Percentiles rank a stretch among this genome's conserved stretches.
These are phyloP conservation scores for Colletotrichum trifolii DNA, from an alignment of 2,329 filamentous ascomycete species.

Conservation along the genomic window DNA sequence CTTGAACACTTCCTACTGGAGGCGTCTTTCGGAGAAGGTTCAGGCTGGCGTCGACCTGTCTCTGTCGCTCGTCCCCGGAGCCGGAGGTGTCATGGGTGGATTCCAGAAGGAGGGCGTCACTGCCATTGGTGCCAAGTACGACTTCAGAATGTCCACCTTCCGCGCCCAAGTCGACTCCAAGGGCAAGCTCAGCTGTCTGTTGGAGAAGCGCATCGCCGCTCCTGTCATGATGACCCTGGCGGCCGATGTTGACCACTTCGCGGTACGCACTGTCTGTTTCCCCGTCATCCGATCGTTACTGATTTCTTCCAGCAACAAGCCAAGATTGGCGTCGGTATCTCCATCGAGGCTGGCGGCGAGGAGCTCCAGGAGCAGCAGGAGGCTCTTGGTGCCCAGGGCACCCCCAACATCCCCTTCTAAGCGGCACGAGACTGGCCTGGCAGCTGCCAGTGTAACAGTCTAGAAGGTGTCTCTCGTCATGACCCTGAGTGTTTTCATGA, in stretches of 20 bases:
- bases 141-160: slow-evolving; percentile 96
- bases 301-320: slow-evolving; percentile 78
- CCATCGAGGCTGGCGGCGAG: slow-evolving; percentile 86
- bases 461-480: too few species aligned
- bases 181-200: slow-evolving; percentile 89
- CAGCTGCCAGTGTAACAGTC: slow-evolving; percentile 3
- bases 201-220: slow-evolving; percentile 96
- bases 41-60: slow-evolving; percentile 97
- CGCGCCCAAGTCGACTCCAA: slow-evolving; percentile 95
- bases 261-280: slow-evolving; percentile 69
- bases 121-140: slow-evolving; percentile 95
- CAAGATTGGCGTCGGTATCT: slow-evolving; percentile 94
- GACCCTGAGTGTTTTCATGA: too few species aligned
- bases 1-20: slow-evolving; percentile 94
- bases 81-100: slow-evolving; percentile 79
- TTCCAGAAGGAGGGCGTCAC: slow-evolving; percentile 88
- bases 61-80: slow-evolving; percentile 78
- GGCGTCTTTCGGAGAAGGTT: slow-evolving; percentile 90
- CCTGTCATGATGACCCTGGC: slow-evolving; percentile 95
- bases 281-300: slow-evolving; percentile 42
- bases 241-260: slow-evolving; percentile 94
- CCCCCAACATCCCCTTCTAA: slow-evolving; percentile 75
- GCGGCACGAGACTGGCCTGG: slow-evolving; percentile 17
- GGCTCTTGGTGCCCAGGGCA: slow-evolving; percentile 61
- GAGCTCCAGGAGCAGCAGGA: slow-evolving; percentile 90